phyloP scores from a whole-genome alignment of 2,329 filamentous ascomycete genomes.

The Phyllosticta citribraziliensis region DNA sequence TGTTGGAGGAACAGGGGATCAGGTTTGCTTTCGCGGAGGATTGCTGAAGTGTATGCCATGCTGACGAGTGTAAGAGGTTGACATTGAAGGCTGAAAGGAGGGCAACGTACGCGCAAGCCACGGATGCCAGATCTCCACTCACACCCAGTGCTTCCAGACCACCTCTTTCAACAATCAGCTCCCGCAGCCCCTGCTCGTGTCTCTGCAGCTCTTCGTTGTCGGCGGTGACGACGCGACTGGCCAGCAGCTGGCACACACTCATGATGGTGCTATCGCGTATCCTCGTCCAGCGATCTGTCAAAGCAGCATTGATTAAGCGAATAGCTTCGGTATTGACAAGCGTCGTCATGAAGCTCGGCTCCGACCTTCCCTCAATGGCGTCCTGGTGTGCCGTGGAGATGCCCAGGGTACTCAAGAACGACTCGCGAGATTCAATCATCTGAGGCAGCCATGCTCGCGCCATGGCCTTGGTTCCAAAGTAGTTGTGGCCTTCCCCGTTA shows the following conservation, averaged over 20 bases:
- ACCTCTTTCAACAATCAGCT: slow-evolving; percentile 26
- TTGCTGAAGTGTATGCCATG: slow-evolving; percentile 21
- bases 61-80: not conserved
- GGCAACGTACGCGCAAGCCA: slow-evolving; percentile 11
- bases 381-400: slow-evolving; percentile 26
- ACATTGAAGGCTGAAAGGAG: not conserved
- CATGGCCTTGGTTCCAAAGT: slow-evolving; percentile 25
- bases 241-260: slow-evolving; percentile 26
- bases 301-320: slow-evolving; percentile 20
- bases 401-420: slow-evolving; percentile 29
- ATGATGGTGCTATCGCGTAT: slow-evolving; percentile 27
- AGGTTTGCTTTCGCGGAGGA: slow-evolving; percentile 22
- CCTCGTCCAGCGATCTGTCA: slow-evolving; percentile 16
- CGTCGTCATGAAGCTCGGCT: slow-evolving; percentile 22
- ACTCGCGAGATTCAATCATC: slow-evolving; percentile 22
- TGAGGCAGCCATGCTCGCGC: slow-evolving; percentile 26
- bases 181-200: slow-evolving; percentile 22
- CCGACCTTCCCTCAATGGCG: slow-evolving; percentile 17
- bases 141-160: slow-evolving; percentile 23
- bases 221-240: slow-evolving; percentile 23
- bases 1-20: slow-evolving; percentile 20
- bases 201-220: slow-evolving; percentile 16
- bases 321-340: slow-evolving; percentile 26
- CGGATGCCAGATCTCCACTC: slow-evolving; percentile 22
- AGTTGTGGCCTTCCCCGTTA: slow-evolving; percentile 16